Base-by-base conservation (phyloP, 2,329 filamentous ascomycete genomes). In the Colletotrichum destructivum region DNA sequence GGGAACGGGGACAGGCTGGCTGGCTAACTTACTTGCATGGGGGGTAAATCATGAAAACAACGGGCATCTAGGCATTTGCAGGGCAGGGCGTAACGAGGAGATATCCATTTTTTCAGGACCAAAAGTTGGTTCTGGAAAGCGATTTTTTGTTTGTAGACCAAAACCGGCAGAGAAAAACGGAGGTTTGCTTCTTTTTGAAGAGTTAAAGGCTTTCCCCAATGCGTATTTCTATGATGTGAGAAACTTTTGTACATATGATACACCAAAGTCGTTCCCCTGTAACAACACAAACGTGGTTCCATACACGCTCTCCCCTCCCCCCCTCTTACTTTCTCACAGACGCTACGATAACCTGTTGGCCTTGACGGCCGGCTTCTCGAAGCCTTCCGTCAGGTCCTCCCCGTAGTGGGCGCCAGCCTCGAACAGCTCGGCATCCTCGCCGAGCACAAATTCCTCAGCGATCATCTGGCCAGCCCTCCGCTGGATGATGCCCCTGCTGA, bases 391-490 rank as follows among this genome's bases (percentile, higher is more conserved):
- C 57, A 82, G 79, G 47, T 83, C 82, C 61, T 84, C 70, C 76
- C 83, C 82, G 74, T 84, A 80, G 26, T n/a, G 40, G 23, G 81
- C 73, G 38, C 78, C 80, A 66, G 84, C 82, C 8, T 84, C 75
- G 59, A 52, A 11, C 55, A 78, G 76, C 66, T 83, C 78, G 16
- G 78, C 76, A 44, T 82, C 81, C 4, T 84, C 80, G 11, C 85
- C 86, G 44, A 89, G 77, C 16, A 83, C 82, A 75, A 91, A 86
- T 67, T 85, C 84, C 40, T 81, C 79, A 44, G 84, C 84, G 8
- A 78, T 80, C 63, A 84, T 71, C 78, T 86, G 84, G 62, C 66
- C 71, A 68, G 79, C 79, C 74, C 82, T 83, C 78, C 79, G 80
- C 31, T 80, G 81, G 61, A 84, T 76, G 40, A 86, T 46, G 16